Conservation (phyloP, 2,329 filamentous ascomycete genomes). For the Alternaria tenuissima region DNA sequence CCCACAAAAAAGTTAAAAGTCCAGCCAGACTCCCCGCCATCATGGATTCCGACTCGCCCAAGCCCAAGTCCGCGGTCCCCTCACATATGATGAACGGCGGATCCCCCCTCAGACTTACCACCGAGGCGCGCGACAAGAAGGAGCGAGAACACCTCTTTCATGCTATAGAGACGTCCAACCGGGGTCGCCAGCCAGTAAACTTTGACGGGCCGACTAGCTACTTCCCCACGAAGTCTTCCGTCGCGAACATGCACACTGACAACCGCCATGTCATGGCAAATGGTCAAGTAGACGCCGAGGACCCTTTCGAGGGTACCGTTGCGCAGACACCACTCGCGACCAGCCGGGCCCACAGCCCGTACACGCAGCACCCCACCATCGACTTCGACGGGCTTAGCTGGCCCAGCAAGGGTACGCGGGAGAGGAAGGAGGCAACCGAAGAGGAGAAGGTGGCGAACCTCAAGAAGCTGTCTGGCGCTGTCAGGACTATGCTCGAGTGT, state of each 20-base stretch:
- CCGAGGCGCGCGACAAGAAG: slow-evolving; percentile 57
- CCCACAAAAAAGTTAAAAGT: slow-evolving; percentile 1
- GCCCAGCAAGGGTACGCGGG: slow-evolving; percentile 69
- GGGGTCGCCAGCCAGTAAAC: slow-evolving; percentile 56
- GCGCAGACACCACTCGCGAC: slow-evolving; percentile 62
- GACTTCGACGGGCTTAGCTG: slow-evolving; percentile 66
- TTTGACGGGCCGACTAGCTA: slow-evolving; percentile 50
- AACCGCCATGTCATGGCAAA: slow-evolving; percentile 30
- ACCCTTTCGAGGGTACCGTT: slow-evolving; percentile 61
- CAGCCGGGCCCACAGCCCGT: slow-evolving; percentile 61
- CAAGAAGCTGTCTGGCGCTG: slow-evolving; percentile 68
- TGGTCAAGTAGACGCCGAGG: slow-evolving; percentile 54
- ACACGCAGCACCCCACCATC: slow-evolving; percentile 60
- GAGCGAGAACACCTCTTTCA: slow-evolving; percentile 67
- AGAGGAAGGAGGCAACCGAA: slow-evolving; percentile 65
- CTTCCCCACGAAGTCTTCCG: slow-evolving; percentile 35
- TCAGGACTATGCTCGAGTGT: slow-evolving; percentile 70
- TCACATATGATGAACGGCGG: slow-evolving; percentile 65
- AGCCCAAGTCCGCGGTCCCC: slow-evolving; percentile 63
- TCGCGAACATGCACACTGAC: slow-evolving; percentile 23
- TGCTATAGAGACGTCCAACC: slow-evolving; percentile 67
- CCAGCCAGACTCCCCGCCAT: slow-evolving; percentile 19
- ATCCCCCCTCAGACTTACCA: slow-evolving; percentile 58
- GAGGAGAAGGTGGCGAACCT: slow-evolving; percentile 66
- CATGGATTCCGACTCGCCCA: slow-evolving; percentile 56